Evolutionary conservation across 306 rosid species (phyloP).

Genomic region (Acacia crassicarpa): DNA sequence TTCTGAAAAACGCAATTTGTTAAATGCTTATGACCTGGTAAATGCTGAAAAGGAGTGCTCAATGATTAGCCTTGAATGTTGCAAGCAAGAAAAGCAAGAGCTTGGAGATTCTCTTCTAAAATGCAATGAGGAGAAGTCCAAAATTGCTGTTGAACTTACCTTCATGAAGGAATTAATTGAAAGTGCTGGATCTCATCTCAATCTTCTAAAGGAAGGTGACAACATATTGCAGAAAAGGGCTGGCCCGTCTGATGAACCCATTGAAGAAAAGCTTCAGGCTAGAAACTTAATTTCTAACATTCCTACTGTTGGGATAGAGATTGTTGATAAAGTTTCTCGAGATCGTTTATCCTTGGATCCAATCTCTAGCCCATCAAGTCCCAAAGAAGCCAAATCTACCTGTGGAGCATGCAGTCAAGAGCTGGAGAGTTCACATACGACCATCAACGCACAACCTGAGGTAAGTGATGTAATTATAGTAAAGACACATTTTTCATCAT

Average conservation of each 20-base stretch:
- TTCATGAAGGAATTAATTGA: slow-evolving; percentile 51
- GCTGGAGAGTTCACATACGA: slow-evolving; percentile 37
- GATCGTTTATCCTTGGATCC: slow-evolving; percentile 10
- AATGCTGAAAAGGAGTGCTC: slow-evolving; percentile 98
- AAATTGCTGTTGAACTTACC: slow-evolving; percentile 64
- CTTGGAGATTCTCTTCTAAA: slow-evolving; percentile 77
- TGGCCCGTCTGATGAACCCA: slow-evolving; percentile 28
- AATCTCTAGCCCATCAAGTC: slow-evolving; percentile 30
- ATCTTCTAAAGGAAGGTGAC: slow-evolving; percentile 39
- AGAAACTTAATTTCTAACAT: slow-evolving; percentile 17
- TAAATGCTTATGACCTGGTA: slow-evolving; percentile 74
- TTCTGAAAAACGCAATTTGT: slow-evolving; percentile 83
- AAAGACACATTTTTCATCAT: slow-evolving; percentile 11
- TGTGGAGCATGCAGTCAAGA: slow-evolving; percentile 38
- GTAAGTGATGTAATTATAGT: slow-evolving; percentile 36
- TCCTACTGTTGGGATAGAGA: slow-evolving; percentile 15
- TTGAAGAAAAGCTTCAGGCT: background rate
- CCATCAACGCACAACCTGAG: slow-evolving; percentile 42
- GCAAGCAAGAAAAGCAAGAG: slow-evolving; percentile 89
- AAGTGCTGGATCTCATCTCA: slow-evolving; percentile 44
- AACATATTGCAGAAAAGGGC: slow-evolving; percentile 31
- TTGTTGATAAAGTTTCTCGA: background rate
- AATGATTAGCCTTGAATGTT: slow-evolving; percentile 85
- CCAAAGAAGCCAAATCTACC: slow-evolving; percentile 39
- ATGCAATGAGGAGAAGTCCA: slow-evolving; percentile 75